Base-by-base conservation (phyloP, 2,329 filamentous ascomycete species). In the Leptographium flavum region DNA sequence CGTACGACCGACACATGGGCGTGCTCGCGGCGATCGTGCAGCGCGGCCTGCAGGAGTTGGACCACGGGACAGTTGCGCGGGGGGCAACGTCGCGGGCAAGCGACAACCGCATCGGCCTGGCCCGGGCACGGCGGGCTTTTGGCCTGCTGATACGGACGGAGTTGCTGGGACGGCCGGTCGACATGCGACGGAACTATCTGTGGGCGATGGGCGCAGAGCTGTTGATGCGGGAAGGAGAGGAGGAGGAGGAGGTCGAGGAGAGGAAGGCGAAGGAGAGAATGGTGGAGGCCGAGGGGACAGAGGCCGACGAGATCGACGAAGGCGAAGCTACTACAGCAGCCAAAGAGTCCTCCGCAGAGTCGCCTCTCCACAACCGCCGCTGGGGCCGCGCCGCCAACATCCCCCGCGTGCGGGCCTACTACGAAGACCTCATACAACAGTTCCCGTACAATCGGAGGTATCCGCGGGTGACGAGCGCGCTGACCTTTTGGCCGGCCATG, bases 171-270 rank as follows among this genome's bases (percentile, higher is more conserved):
- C 60, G 62, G 40, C 63, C 65, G 7, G 67, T 88, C 19, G 86
- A 94, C 57, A 60, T 90, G 40, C 74, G 87, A 33, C 68, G 67
- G 19, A 71, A 80, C 55, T 73, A 76, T 31, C 72, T 83, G 52
- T 95, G 88, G 90, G 81, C 81, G 14, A 72, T 94, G 38, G 87
- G 86, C 1, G 86, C 85, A 2, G 88, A 94, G 62, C 75, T 95
- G 19, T 63, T 94, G 46, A 77, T 94, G 63, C 74, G 82, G 15
- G 64, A 70, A 25, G 70, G 68, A 7, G 65, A 70, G 48, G 56
- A 59, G 17, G 43, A 32, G 21, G 23, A 40, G 25, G 45, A 27
- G 17, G 37, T 22, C 13, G 38, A 41, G 41, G 37, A 8, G 17
- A 10, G 3, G 33, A 19, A 5, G n/a, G 21, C 45, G 40, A 30